phyloP scores from a whole-genome alignment of 176 grass and related monocot genomes.

The Musa acuminata region DNA sequence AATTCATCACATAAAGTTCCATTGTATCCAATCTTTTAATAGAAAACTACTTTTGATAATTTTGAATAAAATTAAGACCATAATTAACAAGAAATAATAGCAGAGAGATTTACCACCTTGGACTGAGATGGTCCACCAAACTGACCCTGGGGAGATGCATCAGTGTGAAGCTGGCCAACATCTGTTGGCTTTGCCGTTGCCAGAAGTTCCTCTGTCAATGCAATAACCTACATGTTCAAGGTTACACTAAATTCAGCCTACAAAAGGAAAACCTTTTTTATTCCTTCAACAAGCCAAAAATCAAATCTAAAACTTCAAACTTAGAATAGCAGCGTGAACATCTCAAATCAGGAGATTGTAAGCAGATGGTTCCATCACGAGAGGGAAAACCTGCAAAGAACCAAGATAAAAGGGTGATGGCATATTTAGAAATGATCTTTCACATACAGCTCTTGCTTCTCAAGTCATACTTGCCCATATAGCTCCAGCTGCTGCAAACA shows the following conservation, averaged over 20 bases:
- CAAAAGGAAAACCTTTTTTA: constrained; percentile 1
- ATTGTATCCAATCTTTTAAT: no score
- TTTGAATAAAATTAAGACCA: no score
- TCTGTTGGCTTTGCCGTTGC: constrained; percentile 56
- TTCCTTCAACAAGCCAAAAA: constrained; percentile 1
- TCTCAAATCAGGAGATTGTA: constrained; percentile 41
- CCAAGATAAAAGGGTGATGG: constrained; percentile 80
- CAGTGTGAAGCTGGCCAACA: constrained; percentile 22
- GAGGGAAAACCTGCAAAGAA: constrained; percentile 75
- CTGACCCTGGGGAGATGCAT: constrained; percentile 22
- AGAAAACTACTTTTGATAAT: no score
- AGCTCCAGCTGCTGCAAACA: constrained; percentile 40
- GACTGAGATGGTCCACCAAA: constrained; percentile 1
- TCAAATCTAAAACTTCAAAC: constrained; percentile 43
- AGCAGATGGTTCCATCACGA: constrained; percentile 26
- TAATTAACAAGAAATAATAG: no score
- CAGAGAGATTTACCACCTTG: background rate
- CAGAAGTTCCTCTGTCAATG: constrained; percentile 74
- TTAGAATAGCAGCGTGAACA: constrained; percentile 65
- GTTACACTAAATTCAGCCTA: constrained; percentile 22
- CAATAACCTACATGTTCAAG: constrained; percentile 51
- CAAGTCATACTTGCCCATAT: constrained; percentile 27
- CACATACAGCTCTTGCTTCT: constrained; percentile 22
- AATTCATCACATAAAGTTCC: no score
- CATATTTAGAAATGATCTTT: constrained; percentile 38